Conservation (phyloP, 2,329 filamentous ascomycete species). For the Pyrenophora seminiperda region DNA sequence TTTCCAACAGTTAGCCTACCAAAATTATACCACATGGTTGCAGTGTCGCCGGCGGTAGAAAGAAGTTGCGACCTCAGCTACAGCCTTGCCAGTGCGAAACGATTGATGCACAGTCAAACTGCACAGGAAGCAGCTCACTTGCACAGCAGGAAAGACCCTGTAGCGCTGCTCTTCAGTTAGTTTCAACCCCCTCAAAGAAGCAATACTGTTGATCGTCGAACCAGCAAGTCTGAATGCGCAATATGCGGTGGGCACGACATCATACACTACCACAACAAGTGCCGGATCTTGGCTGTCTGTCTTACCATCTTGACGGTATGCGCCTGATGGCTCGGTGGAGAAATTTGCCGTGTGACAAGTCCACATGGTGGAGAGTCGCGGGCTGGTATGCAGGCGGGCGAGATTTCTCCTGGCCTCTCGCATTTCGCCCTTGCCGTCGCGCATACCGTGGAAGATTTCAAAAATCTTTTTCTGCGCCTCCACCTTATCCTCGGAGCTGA, state of each 20-base stretch:
- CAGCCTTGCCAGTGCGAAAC: background rate
- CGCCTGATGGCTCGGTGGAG: constrained; percentile 6
- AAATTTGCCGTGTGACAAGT: constrained; percentile 21
- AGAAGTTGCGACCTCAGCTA: no score
- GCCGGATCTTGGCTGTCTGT: constrained; percentile 11
- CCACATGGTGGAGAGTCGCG: constrained; percentile 20
- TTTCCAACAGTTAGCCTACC: background rate
- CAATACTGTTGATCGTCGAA: background rate
- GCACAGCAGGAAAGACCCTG: background rate
- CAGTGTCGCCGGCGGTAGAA: no score
- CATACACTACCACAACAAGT: constrained; percentile 14
- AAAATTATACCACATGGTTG: no score
- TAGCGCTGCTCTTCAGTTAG: background rate
- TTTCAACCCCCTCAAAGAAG: background rate
- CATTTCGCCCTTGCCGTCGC: background rate
- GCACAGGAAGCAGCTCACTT: background rate
- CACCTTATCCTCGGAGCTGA: background rate
- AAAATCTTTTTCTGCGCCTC: background rate
- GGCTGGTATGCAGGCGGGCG: constrained; percentile 3
- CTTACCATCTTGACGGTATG: constrained; percentile 14
- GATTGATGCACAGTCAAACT: background rate
- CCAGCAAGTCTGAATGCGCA: background rate
- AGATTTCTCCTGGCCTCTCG: background rate
- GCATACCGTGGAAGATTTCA: background rate
- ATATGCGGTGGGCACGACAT: constrained; percentile 9